Evolutionary conservation across 1,139 yeast genomes (phyloP), one percentile per base, ranked within the genome.

Genomic region (Lodderomyces orthopsilosis): DNA sequence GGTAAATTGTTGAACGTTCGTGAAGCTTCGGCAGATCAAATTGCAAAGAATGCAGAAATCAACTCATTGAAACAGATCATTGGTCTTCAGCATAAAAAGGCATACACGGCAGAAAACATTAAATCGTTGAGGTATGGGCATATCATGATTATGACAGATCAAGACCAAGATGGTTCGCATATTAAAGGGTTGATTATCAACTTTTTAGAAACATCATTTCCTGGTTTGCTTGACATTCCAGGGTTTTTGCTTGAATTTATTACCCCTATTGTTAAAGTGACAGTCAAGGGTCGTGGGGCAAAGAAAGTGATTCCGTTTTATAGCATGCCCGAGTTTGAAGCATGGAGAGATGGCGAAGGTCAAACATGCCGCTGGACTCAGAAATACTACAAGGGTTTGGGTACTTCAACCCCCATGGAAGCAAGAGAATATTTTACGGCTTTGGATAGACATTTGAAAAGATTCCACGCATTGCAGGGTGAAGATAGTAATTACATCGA

Each of bases 91-190:
- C 98, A 94, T 65, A 89, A 87, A 55, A 91, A 90, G 66, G 75
- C 73, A 35, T 94, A 94, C 61, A 67, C 65, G 14, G 51, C 63
- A 0, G 83, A 82, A 30, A 85, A 82, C 53, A 74, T 87, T 8
- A 79, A 78, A 46, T 82, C 84, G 9, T 71, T 94, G 50, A 81
- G 99, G 60, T 94, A 94, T 60, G 98, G 99, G 22, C 96, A 90
- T 62, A 79, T 94, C 41, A 93, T 94, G 98, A 90, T 94, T 59
- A 94, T 94, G 98, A 90, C 99, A 4, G 99, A 94, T 86, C 99
- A 94, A 67, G 99, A 94, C 87, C 96, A 91, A 57, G 99, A 94
- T 75, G 99, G 99, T 47, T 87, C 96, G 17, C 99, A 94, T 70
- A 94, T 94, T 60, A 94, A 94, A 63, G 99, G 99, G 51, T 77